These are phyloP conservation scores for Clitopilus hobsonii DNA, from an alignment of 768 basidiomycete species.

Conservation along the genomic window DNA sequence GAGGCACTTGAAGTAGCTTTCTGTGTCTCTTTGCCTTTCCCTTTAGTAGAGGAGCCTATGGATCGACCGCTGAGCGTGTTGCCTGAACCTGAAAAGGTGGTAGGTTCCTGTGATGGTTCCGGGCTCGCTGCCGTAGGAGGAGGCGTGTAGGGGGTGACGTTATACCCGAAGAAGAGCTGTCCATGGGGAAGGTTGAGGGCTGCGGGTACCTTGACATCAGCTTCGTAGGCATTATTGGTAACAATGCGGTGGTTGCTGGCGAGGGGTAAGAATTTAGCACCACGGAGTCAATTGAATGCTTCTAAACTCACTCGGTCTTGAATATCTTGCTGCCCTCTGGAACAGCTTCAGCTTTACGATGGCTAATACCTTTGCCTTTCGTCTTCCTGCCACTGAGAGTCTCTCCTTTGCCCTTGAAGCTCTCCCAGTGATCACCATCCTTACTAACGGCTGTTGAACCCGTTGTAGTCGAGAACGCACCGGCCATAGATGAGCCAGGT, in stretches of 20 bases:
- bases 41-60: slow-evolving; percentile 32
- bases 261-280: slow-evolving; percentile 10
- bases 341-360: slow-evolving; percentile 77
- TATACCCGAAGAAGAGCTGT: slow-evolving; percentile 95
- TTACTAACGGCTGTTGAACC: slow-evolving; percentile 57
- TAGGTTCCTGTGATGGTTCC: slow-evolving; percentile 23
- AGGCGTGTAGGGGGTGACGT: slow-evolving; percentile 64
- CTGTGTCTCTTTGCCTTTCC: slow-evolving; percentile 54
- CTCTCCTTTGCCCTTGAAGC: slow-evolving; percentile 94
- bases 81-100: slow-evolving; percentile 62
- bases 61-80: slow-evolving; percentile 59
- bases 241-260: slow-evolving; percentile 80
- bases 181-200: slow-evolving; percentile 89
- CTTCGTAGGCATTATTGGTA: slow-evolving; percentile 73
- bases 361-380: slow-evolving; percentile 90
- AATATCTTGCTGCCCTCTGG: slow-evolving; percentile 82
- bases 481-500: slow-evolving; percentile 69
- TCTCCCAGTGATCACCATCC: slow-evolving; percentile 85
- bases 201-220: slow-evolving; percentile 78
- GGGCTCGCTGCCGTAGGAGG: slow-evolving; percentile 36
- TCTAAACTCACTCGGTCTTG: slow-evolving; percentile 73
- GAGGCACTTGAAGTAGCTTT: slow-evolving; percentile 25
- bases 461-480: slow-evolving; percentile 53
- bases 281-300: not conserved
- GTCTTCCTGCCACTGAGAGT: slow-evolving; percentile 88